Conservation (phyloP, 2,329 filamentous ascomycete species). For the Chrysosporium queenslandicum region DNA sequence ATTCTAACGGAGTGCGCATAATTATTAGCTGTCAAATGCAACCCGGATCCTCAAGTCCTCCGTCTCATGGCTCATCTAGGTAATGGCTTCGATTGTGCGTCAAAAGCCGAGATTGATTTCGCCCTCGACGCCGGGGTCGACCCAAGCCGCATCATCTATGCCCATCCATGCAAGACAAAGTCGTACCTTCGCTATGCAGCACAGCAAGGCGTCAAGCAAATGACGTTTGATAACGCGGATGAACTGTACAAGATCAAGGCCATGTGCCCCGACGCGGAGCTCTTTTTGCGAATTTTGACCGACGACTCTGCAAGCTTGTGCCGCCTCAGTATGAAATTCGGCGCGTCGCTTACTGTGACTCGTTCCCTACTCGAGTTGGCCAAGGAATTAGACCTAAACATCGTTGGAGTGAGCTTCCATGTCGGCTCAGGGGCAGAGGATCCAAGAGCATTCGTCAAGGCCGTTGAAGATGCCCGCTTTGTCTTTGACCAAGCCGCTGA, state of each 20-base stretch:
- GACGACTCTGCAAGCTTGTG: slow-evolving; percentile 93
- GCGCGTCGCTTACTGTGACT: slow-evolving; percentile 75
- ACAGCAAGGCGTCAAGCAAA: slow-evolving; percentile 78
- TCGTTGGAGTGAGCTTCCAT: slow-evolving; percentile 95
- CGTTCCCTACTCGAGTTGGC: slow-evolving; percentile 68
- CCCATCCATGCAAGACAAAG: slow-evolving; percentile 98
- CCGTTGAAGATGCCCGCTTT: slow-evolving; percentile 74
- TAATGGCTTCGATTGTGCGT: slow-evolving; percentile 95
- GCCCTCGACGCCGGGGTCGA: slow-evolving; percentile 73
- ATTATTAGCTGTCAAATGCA: slow-evolving; percentile 93
- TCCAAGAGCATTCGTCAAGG: slow-evolving; percentile 80
- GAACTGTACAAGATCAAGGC: slow-evolving; percentile 97
- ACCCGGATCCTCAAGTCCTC: slow-evolving; percentile 83
- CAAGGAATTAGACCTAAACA: slow-evolving; percentile 71
- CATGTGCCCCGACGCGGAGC: slow-evolving; percentile 76
- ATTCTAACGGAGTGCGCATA: not conserved
- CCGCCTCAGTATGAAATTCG: slow-evolving; percentile 94
- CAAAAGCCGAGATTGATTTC: slow-evolving; percentile 92
- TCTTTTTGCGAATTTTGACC: slow-evolving; percentile 88
- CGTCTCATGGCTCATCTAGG: slow-evolving; percentile 78
- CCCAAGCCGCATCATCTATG: slow-evolving; percentile 91
- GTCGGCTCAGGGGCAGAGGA: slow-evolving; percentile 94
- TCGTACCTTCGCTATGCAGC: slow-evolving; percentile 90
- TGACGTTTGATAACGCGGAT: slow-evolving; percentile 98
- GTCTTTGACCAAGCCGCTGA: slow-evolving; percentile 78